These are phyloP conservation scores for Nothomitra cinnamomea DNA, from an alignment of 2,329 filamentous ascomycete genomes.

Conservation along the genomic window DNA sequence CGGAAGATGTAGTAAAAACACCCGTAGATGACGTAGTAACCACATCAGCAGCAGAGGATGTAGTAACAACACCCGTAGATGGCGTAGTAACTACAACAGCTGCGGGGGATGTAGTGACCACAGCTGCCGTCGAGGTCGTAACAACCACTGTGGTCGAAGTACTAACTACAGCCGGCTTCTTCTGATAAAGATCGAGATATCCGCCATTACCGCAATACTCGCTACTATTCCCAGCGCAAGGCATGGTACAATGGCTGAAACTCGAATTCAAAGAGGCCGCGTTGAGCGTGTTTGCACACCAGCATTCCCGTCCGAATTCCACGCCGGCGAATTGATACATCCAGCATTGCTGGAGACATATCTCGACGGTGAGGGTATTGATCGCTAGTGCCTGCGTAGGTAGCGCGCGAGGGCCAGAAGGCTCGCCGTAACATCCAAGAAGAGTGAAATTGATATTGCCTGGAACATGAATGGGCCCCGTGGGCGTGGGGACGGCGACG, in stretches of 20 bases:
- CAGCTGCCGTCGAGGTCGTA: neutral
- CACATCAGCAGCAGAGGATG: neutral
- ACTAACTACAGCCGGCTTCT: neutral
- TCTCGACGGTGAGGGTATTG: slow-evolving; percentile 10
- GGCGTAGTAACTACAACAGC: no score
- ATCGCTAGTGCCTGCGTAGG: slow-evolving; percentile 15
- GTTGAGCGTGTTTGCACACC: slow-evolving; percentile 8
- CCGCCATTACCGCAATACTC: slow-evolving; percentile 9
- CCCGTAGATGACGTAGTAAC: neutral
- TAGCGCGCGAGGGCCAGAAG: slow-evolving; percentile 19
- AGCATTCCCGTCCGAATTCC: slow-evolving; percentile 15
- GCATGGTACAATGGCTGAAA: slow-evolving; percentile 9
- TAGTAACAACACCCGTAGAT: neutral
- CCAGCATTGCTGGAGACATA: slow-evolving; percentile 12
- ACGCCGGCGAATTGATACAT: slow-evolving; percentile 17
- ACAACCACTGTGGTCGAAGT: neutral
- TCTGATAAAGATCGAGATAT: slow-evolving; percentile 10
- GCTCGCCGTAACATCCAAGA: slow-evolving; percentile 26
- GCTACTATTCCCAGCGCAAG: slow-evolving; percentile 9
- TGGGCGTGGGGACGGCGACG: neutral
- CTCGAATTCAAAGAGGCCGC: slow-evolving; percentile 7
- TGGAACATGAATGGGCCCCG: slow-evolving; percentile 9
- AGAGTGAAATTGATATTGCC: slow-evolving; percentile 17
- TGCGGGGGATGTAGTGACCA: no score
- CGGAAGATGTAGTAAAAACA: neutral